A percentile compares a stretch with the other conserved stretches of the same genome.
These are phyloP conservation scores for Heliosperma pusillum DNA, from an alignment of 148 eudicot species.

Conservation along the genomic window DNA sequence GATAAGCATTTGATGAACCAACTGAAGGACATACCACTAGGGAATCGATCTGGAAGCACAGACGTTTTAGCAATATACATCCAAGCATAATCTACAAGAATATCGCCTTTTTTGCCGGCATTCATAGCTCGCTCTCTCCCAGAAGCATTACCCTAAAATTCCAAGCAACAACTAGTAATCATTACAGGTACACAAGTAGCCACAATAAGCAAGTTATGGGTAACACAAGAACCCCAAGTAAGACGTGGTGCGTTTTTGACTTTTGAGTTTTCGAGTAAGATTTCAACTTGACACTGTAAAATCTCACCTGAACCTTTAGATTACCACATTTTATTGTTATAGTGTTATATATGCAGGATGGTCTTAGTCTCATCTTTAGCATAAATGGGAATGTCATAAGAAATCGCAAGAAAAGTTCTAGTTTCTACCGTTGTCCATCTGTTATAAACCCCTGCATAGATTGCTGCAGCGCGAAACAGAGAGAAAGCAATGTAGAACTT, in stretches of 20 bases:
- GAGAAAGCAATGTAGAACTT: conserved; percentile 94
- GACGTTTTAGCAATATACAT: conserved; percentile 53
- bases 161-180: conserved; percentile 9
- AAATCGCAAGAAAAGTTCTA: conserved; percentile 5
- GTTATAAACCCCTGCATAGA: conserved; percentile 76
- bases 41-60: conserved; percentile 60
- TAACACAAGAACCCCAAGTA: background rate
- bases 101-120: conserved; percentile 63
- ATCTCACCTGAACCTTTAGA: background rate
- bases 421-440: conserved; percentile 80
- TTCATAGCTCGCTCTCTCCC: conserved; percentile 70
- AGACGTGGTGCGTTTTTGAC: background rate
- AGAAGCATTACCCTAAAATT: conserved; percentile 86
- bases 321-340: background rate
- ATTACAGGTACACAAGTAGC: conserved; percentile 5
- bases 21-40: conserved; percentile 42
- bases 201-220: background rate
- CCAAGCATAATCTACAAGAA: conserved; percentile 65
- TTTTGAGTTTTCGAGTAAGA: background rate
- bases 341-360: background rate
- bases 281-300: background rate
- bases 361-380: background rate
- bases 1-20: background rate
- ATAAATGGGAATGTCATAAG: background rate
- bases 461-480: conserved; percentile 88